Evolutionary conservation across 2,329 filamentous ascomycete genomes (phyloP).

Genomic region (Pseudogymnoascus sp.): DNA sequence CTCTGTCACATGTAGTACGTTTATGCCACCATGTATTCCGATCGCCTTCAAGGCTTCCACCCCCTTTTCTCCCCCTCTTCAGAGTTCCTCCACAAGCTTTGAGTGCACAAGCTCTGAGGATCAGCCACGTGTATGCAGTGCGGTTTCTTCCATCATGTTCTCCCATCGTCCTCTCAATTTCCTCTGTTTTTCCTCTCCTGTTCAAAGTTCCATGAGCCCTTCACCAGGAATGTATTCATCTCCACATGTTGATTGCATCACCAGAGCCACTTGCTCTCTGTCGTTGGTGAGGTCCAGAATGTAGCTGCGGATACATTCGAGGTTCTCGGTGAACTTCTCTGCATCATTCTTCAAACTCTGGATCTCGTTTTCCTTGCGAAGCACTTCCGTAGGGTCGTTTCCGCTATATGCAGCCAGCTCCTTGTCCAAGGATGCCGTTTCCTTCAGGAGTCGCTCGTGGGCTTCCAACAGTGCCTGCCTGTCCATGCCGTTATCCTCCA

Average conservation of each 20-base stretch:
- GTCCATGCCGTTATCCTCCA: slow-evolving; percentile 21
- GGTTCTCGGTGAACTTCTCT: slow-evolving; percentile 26
- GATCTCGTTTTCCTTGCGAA: slow-evolving; percentile 23
- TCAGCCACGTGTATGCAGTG: not conserved
- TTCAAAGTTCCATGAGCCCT: slow-evolving; percentile 34
- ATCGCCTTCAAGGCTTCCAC: not conserved
- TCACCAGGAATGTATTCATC: slow-evolving; percentile 41
- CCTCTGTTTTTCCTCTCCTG: not conserved
- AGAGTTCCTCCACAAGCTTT: slow-evolving; percentile 23
- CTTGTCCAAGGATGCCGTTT: slow-evolving; percentile 24
- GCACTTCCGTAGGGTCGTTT: slow-evolving; percentile 25
- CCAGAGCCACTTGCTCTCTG: slow-evolving; percentile 26
- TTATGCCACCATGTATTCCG: not conserved
- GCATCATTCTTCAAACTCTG: slow-evolving; percentile 23
- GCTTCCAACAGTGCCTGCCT: slow-evolving; percentile 22
- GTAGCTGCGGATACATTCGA: slow-evolving; percentile 24
- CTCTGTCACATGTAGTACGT: not conserved
- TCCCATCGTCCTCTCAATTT: not conserved
- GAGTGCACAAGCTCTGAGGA: not conserved
- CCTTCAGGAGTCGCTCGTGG: slow-evolving; percentile 21
- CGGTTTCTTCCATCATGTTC: not conserved
- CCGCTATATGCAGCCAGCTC: slow-evolving; percentile 25
- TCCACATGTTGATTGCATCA: slow-evolving; percentile 35
- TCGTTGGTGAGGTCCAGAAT: slow-evolving; percentile 24
- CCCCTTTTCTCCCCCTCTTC: not conserved